phyloP scores from a whole-genome alignment of 805 yeast species.

The Yamadazyma paraphyllophila region DNA sequence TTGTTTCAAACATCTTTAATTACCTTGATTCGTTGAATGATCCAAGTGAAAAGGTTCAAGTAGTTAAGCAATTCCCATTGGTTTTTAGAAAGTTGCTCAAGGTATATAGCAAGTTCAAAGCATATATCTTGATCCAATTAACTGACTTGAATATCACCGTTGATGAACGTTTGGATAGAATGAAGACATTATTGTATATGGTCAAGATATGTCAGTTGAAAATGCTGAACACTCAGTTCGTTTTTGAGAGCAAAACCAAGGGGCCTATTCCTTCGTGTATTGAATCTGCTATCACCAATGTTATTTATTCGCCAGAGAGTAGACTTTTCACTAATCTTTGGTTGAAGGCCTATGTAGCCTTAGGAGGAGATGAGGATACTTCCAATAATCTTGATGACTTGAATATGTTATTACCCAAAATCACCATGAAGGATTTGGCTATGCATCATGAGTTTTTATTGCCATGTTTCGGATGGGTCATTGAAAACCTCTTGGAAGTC shows the following conservation, averaged over 20 bases:
- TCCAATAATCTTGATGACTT: constrained; percentile 25
- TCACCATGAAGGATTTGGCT: constrained; percentile 27
- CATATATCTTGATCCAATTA: constrained; percentile 62
- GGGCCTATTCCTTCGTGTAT: constrained; percentile 69
- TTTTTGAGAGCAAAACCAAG: constrained; percentile 30
- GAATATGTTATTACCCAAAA: constrained; percentile 29
- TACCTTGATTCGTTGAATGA: constrained; percentile 66
- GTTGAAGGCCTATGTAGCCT: constrained; percentile 51
- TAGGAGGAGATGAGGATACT: constrained; percentile 16
- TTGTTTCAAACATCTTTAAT: constrained; percentile 63
- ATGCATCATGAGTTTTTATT: constrained; percentile 49
- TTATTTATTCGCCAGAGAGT: constrained; percentile 78
- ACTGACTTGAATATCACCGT: constrained; percentile 57
- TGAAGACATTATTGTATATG: constrained; percentile 66
- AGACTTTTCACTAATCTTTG: constrained; percentile 67
- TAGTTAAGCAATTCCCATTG: constrained; percentile 56
- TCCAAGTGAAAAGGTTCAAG: constrained; percentile 36
- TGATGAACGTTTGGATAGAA: constrained; percentile 62
- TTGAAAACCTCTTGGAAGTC: constrained; percentile 70
- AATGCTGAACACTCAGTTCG: constrained; percentile 52
- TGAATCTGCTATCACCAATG: constrained; percentile 73
- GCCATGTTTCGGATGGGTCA: constrained; percentile 91
- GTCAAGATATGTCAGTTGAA: constrained; percentile 63
- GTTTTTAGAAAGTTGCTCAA: constrained; percentile 64
- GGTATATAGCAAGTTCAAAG: constrained; percentile 64